Evolutionary conservation across 2,329 filamentous ascomycete species (phyloP).

Genomic region (Aspergillus texensis): DNA sequence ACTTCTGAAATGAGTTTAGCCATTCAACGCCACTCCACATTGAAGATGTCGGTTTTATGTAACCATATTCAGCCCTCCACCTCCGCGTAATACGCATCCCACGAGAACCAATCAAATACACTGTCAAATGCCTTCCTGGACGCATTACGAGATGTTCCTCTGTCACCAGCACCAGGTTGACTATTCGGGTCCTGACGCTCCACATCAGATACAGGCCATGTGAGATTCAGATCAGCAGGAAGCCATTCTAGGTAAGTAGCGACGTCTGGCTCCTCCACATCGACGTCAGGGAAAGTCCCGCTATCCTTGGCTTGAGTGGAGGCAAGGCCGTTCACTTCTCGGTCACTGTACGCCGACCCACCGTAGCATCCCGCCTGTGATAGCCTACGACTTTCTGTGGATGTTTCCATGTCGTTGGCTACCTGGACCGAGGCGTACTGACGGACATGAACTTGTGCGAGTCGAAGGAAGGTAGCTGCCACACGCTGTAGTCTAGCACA

Average conservation of each 20-base stretch:
- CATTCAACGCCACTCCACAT: neutral
- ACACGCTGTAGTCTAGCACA: slow-evolving; percentile 1
- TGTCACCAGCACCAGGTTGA: neutral
- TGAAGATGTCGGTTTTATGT: neutral
- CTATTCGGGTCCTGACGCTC: neutral
- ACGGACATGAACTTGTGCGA: neutral
- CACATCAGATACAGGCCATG: neutral
- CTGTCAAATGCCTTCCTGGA: neutral
- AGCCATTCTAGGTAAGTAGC: slow-evolving; percentile 8
- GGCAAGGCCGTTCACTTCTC: neutral
- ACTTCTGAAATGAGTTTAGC: no score
- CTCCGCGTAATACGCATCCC: slow-evolving; percentile 2
- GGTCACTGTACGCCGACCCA: neutral
- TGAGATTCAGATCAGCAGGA: neutral
- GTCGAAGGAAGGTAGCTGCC: neutral
- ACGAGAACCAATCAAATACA: slow-evolving; percentile 9
- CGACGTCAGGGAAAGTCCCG: neutral
- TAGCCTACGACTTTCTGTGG: neutral
- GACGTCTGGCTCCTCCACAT: neutral
- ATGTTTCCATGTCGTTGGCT: neutral
- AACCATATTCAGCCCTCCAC: neutral
- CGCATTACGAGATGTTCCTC: neutral
- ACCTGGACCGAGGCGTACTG: neutral
- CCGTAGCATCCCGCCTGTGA: no score
- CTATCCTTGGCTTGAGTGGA: no score